Conservation (phyloP, 2,329 filamentous ascomycete genomes). For the Aspergillus novofumigatus region DNA sequence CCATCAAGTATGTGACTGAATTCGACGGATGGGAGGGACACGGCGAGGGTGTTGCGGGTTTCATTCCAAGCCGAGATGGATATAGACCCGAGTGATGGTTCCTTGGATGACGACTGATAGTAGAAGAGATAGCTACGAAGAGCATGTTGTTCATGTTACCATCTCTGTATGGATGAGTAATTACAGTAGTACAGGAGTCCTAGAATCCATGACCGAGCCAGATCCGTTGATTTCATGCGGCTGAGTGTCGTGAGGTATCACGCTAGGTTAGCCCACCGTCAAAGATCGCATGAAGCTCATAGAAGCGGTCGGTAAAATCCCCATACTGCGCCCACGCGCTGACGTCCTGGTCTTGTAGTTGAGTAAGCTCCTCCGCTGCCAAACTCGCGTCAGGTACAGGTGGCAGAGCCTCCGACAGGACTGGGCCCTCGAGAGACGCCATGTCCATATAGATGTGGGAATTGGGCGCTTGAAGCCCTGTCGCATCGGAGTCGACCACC, state of each 20-base stretch:
- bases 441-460: background rate
- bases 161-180: too few species aligned
- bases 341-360: background rate
- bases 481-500: background rate
- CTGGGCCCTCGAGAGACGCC: too few species aligned
- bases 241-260: too few species aligned
- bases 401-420: background rate
- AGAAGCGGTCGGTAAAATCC: background rate
- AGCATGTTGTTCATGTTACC: too few species aligned
- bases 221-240: too few species aligned
- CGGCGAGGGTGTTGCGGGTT: conserved; percentile 4
- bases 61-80: conserved; percentile 1
- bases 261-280: too few species aligned
- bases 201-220: too few species aligned
- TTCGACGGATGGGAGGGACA: conserved; percentile 23
- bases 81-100: background rate
- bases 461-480: background rate
- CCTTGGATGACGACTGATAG: too few species aligned
- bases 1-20: conserved; percentile 40
- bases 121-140: too few species aligned
- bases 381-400: background rate
- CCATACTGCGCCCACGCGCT: background rate
- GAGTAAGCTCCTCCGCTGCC: too few species aligned
- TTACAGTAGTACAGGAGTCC: too few species aligned
- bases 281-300: too few species aligned